Evolutionary conservation across 1,284 basidiomycete genomes (phyloP), one percentile per base, ranked within the genome.

Genomic region (Ganoderma lingzhi): DNA sequence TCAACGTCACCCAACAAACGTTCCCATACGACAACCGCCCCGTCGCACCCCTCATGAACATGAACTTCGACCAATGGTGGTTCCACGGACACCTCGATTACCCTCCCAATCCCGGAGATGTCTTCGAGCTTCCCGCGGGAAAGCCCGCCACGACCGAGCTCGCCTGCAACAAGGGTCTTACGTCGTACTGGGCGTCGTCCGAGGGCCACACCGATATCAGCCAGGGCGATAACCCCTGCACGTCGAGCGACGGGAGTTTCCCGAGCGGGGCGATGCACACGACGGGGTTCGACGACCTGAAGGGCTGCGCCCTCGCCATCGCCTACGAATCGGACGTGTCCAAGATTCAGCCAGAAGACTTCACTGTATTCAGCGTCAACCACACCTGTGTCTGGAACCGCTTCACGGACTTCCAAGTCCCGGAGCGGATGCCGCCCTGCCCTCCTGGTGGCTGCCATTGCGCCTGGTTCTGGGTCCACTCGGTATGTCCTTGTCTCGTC

Each of bases 401-500:
- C 35, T 87, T 87, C 77, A 92, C 90, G 8, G 84, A 87, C 64
- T 94, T 93, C 75, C 75, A 84, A 62, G 85, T 94, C 23, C 93
- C 93, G 0, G 84, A 79, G 8, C 78, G 80, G 19, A 89, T 94
- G 87, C 92, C 93, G 0, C 81, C 87, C n/a, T 94, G 93, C 75
- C 89, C 91, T 0, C 76, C 84, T 17, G 87, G 85, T 15, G 87
- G 87, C 28, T 94, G 93, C 75, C 86, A 83, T 19, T 93, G 93
- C 78, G 86, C 88, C 9, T 94, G 88, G 83, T 90, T 90, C 76
- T 95, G 93, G 93, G 86, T 91, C 35, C 91, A 92, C 77, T 83
- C 84, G 1, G 82, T 84, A 69, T 32, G 84, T 79, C 3, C 2
- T 10, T 41, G 17, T 41, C 5, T 51, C 19, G 10, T 19, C 23